phyloP scores from a whole-genome alignment of 2,329 filamentous ascomycete species.

The Fusarium sp. region DNA sequence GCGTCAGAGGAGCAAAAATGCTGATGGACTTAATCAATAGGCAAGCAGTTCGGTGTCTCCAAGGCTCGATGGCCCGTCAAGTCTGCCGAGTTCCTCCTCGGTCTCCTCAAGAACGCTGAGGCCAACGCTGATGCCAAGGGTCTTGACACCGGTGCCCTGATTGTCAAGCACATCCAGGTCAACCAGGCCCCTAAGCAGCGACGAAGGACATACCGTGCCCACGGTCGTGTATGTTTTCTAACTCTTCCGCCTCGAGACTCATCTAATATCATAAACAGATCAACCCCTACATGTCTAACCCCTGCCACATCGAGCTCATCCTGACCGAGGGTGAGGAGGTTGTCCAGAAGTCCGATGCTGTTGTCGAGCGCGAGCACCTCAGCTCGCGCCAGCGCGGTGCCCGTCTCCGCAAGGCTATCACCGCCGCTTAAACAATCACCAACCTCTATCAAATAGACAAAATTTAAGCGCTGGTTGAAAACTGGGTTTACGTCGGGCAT shows the following conservation, averaged over 20 bases:
- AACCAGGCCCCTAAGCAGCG: conserved; percentile 99
- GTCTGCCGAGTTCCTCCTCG: conserved; percentile 97
- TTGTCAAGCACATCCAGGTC: conserved; percentile 99
- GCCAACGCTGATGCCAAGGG: conserved; percentile 97
- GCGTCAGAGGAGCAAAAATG: conserved; percentile 18
- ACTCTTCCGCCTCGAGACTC: neutral
- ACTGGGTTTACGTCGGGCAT: conserved; percentile 39
- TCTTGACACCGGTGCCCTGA: conserved; percentile 94
- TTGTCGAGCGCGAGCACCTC: conserved; percentile 77
- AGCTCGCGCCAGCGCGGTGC: conserved; percentile 91
- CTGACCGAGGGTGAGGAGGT: conserved; percentile 97
- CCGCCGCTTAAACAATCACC: conserved; percentile 64
- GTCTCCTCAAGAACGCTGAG: conserved; percentile 97
- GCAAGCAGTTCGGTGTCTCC: conserved; percentile 98
- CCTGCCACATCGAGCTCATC: conserved; percentile 99
- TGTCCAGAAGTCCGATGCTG: conserved; percentile 94
- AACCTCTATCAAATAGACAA: conserved; percentile 34
- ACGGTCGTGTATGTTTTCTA: conserved; percentile 89
- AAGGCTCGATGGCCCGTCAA: conserved; percentile 99
- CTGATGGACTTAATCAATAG: conserved; percentile 60
- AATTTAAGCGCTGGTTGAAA: conserved; percentile 41
- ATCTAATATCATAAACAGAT: conserved; percentile 69
- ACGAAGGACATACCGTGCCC: conserved; percentile 98
- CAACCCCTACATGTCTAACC: conserved; percentile 99
- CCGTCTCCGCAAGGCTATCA: conserved; percentile 72